Base-by-base conservation (phyloP, 2,329 filamentous ascomycete genomes). In the Exutisphaerella laricina region DNA sequence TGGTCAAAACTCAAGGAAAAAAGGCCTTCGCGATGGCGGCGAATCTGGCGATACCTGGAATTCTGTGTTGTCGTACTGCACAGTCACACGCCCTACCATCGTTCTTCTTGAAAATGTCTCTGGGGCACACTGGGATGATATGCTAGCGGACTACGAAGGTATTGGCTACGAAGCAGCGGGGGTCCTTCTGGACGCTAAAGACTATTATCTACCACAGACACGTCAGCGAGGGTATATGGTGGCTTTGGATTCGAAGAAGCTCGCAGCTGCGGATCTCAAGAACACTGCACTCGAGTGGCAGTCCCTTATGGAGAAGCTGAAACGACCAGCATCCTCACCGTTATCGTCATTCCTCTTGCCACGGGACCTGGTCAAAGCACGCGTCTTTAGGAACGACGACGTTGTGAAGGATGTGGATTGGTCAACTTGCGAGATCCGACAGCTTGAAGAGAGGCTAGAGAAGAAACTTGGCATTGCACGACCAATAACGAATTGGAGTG, bases 91-190 rank as follows among this genome's bases (percentile, higher is more conserved):
- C 1, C 85, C 85, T 0, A 72, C 70, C 2, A 67, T 88, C 8
- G 70, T 88, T 6, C 70, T 90, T 9, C 62, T 88, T 2, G 86
- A 90, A 61, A 90, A 92, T 55, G 82, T 90, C 1, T 60, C 57
- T 1, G 62, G 55, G 6, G 78, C 79, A 0, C 76, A 79, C 0
- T 90, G 83, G 81, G 62, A 66, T n/a, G 35, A 23, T 1, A 64
- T 65, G 60, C 45, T 63, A 3, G 37, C 43, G 3, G 53, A 64
- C 5, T 79, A 73, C 58, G 45, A 65, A 1, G 57, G 63, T 0
- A 70, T 79, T 26, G 76, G 70, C 2, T 90, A 89, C 53, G 59
- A 69, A 2, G 73, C 73, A 1, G 56, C 58, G 0, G 71, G 69
- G 35, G 50, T 70, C 0, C 66, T 64, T 4, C 65, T 84, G 0